Percentiles rank a stretch among this genome's conserved stretches.
These are phyloP conservation scores for Mortierella sp. DNA, from an alignment of 371 early-diverging fungal genomes.

Conservation along the genomic window DNA sequence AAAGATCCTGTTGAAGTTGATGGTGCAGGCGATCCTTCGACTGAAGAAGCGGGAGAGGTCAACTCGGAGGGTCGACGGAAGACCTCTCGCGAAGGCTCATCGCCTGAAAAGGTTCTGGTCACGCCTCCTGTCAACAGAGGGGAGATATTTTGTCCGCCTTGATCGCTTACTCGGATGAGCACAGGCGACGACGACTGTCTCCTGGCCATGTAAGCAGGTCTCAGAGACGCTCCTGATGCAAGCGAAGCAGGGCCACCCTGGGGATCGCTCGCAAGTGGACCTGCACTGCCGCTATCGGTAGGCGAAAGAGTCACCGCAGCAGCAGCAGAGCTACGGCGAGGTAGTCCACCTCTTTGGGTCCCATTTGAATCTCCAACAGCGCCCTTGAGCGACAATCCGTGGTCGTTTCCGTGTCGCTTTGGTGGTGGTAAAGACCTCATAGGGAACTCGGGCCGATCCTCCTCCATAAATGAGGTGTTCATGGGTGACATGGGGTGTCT, in stretches of 20 bases:
- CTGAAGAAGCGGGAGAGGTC: constrained; percentile 12
- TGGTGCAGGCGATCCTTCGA: constrained; percentile 15
- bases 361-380: neutral
- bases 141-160: constrained; percentile 47
- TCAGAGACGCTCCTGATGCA: neutral
- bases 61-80: constrained; percentile 22
- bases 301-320: constrained; percentile 15
- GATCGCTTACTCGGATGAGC: constrained; percentile 39
- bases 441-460: constrained; percentile 14
- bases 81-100: constrained; percentile 24
- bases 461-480: neutral
- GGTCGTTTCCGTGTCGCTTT: constrained; percentile 32
- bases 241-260: neutral
- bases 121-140: constrained; percentile 23
- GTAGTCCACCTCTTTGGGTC: constrained; percentile 10
- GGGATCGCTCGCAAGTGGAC: neutral
- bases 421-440: constrained; percentile 43
- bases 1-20: constrained; percentile 24
- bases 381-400: neutral
- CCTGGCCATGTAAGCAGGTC: constrained; percentile 27
- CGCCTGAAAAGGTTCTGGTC: constrained; percentile 32
- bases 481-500: constrained; percentile 11
- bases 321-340: constrained; percentile 43
- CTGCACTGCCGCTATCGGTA: neutral
- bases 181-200: constrained; percentile 52